Conservation (phyloP, 2,329 filamentous ascomycete genomes). For the Ramularia endophylla region DNA sequence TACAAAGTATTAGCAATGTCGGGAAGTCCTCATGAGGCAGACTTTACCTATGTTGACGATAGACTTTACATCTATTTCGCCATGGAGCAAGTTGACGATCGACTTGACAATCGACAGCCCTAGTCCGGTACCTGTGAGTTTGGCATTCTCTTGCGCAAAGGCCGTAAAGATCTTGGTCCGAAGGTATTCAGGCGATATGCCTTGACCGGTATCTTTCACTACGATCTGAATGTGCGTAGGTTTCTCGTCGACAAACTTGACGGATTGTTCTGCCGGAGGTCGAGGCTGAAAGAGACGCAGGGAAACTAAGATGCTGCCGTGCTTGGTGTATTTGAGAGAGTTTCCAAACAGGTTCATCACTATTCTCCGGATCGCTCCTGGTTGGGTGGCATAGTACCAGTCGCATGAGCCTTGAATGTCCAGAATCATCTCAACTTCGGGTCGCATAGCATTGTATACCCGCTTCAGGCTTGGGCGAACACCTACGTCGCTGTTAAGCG, state of each 20-base stretch:
- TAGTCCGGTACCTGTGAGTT: conserved; percentile 57
- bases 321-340: conserved; percentile 39
- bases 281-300: conserved; percentile 6
- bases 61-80: conserved; percentile 50
- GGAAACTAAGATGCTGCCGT: conserved; percentile 35
- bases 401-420: conserved; percentile 29
- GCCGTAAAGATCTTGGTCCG: conserved; percentile 56
- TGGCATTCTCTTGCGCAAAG: conserved; percentile 57
- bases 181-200: conserved; percentile 59
- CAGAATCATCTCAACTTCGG: conserved; percentile 32
- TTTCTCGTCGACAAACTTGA: conserved; percentile 11
- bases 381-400: conserved; percentile 17
- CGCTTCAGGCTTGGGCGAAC: conserved; percentile 7
- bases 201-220: conserved; percentile 59
- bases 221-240: conserved; percentile 13
- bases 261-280: neutral
- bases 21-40: too few relatives aligned
- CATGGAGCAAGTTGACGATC: conserved; percentile 56
- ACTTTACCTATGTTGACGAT: conserved; percentile 21
- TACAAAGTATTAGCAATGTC: too few relatives aligned
- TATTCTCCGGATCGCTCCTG: conserved; percentile 39
- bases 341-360: conserved; percentile 46
- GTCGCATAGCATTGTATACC: conserved; percentile 13
- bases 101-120: conserved; percentile 58
- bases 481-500: conserved; percentile 4